Evolutionary conservation across 345 rosid genomes (phyloP), one percentile per base, ranked within the genome.

Genomic region (Camelina sativa): DNA sequence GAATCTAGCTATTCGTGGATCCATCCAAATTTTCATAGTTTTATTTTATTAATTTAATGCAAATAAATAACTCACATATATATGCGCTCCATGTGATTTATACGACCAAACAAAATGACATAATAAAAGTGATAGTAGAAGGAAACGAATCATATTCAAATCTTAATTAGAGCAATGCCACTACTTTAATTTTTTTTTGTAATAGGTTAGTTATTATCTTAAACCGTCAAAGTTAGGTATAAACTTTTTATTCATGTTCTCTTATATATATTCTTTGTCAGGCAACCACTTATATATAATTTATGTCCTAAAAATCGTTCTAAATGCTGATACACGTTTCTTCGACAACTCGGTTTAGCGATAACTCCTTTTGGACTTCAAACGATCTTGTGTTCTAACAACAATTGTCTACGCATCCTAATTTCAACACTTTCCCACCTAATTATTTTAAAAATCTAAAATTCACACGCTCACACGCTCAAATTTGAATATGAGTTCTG

Each of bases 181-280:
- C 73, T 50, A 75, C 10, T 58, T 65, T 65, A 7, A 32, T 4
- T 59, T 13, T 48, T n/a, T 38, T 48, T 43, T 62, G 11, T 9
- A 47, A 32, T 48, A 34, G 11, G 54, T 76, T 63, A 70, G 67
- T 76, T 70, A 76, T 70, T 38, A 63, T 76, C 66, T 64, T 56
- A 48, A 64, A 76, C 80, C 71, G 76, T 76, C 80, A 70, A 63
- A 70, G 76, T 76, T 76, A 76, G 80, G 71, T 70, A 37, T 47
- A 62, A 7, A 47, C 38, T 56, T 76, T 55, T 47, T 20, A 46
- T 55, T 47, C 46, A 47, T 76, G 53, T 53, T 76, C 75, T 56
- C 66, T 23, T 47, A 51, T 46, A 60, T 41, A 9, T 46, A 47
- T n/a, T 16, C 6, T 54, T 61, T 69, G 53, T 55, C 19, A 53